Percentiles rank a stretch among this genome's conserved stretches.
Conservation (phyloP, 208 protist genomes). For the Leishmania turanica region DNA sequence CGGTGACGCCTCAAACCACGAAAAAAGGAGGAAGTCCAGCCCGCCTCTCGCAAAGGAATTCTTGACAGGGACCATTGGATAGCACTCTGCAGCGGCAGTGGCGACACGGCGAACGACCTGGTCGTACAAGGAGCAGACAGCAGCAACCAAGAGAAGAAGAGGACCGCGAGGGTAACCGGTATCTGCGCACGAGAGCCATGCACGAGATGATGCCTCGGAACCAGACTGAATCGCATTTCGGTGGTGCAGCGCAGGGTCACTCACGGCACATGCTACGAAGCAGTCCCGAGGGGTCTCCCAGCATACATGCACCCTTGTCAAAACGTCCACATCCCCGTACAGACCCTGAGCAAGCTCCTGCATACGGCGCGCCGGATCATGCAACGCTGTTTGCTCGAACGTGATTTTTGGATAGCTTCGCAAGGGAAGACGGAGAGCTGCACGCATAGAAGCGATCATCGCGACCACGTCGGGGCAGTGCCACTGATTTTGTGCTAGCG, state of each 20-base stretch:
- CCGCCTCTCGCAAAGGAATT: constrained; percentile 2
- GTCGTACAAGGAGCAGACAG: constrained; percentile 26
- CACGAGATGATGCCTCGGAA: not conserved
- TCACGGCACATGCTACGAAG: constrained; percentile 29
- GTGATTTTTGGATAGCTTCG: constrained; percentile 48
- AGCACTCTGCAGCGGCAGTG: not conserved
- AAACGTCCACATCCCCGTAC: constrained; percentile 58
- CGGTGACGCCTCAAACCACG: constrained; percentile 64
- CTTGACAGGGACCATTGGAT: constrained; percentile 11
- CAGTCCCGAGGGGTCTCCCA: constrained; percentile 34
- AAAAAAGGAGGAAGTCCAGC: constrained; percentile 69
- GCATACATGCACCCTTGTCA: constrained; percentile 44
- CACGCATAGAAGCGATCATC: constrained; percentile 54
- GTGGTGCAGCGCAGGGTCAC: constrained; percentile 26
- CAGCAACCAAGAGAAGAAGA: constrained; percentile 23
- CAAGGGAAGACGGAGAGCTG: constrained; percentile 31
- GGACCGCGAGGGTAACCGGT: constrained; percentile 19
- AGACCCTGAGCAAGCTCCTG: constrained; percentile 34
- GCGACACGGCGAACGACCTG: not conserved
- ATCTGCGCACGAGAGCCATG: constrained; percentile 15
- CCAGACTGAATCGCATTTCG: not conserved
- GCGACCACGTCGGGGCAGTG: constrained; percentile 46
- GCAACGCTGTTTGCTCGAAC: constrained; percentile 59
- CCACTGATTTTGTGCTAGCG: constrained; percentile 18
- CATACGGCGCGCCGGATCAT: constrained; percentile 48